These are phyloP conservation scores for Nothophoma quercina DNA, from an alignment of 2,329 filamentous ascomycete genomes.

Conservation along the genomic window DNA sequence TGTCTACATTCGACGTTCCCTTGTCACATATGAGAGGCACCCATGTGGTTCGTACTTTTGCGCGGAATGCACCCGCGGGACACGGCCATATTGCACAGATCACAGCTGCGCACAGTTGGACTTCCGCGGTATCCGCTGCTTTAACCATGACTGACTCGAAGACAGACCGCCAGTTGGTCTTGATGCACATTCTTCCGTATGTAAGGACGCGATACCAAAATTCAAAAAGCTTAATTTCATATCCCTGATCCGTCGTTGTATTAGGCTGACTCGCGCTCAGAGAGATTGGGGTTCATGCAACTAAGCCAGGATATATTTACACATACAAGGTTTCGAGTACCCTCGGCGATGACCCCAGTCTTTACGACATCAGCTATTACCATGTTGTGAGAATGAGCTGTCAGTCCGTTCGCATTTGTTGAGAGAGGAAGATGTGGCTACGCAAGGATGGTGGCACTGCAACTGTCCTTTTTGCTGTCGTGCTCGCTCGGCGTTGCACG, in stretches of 20 bases:
- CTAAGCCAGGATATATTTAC: background rate
- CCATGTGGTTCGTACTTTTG: background rate
- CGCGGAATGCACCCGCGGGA: background rate
- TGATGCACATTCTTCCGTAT: conserved; percentile 4
- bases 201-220: conserved; percentile 6
- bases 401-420: conserved; percentile 1
- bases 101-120: background rate
- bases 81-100: background rate
- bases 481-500: background rate
- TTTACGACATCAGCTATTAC: background rate
- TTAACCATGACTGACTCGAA: conserved; percentile 8
- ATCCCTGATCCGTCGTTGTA: background rate
- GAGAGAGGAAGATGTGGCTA: background rate
- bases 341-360: background rate
- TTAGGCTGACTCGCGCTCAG: conserved; percentile 4
- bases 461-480: conserved; percentile 2
- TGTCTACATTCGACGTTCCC: background rate
- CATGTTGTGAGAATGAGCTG: conserved; percentile 4
- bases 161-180: conserved; percentile 1
- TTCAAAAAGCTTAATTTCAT: background rate
- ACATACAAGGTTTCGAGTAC: conserved; percentile 7
- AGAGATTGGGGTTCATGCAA: conserved; percentile 13
- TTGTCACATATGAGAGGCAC: background rate
- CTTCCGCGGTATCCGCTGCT: conserved; percentile 8
- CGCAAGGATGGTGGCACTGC: background rate